Percentiles rank a stretch among this genome's conserved stretches.
These are phyloP conservation scores for Favolaschia claudopus DNA, from an alignment of 768 basidiomycete genomes.

Conservation along the genomic window DNA sequence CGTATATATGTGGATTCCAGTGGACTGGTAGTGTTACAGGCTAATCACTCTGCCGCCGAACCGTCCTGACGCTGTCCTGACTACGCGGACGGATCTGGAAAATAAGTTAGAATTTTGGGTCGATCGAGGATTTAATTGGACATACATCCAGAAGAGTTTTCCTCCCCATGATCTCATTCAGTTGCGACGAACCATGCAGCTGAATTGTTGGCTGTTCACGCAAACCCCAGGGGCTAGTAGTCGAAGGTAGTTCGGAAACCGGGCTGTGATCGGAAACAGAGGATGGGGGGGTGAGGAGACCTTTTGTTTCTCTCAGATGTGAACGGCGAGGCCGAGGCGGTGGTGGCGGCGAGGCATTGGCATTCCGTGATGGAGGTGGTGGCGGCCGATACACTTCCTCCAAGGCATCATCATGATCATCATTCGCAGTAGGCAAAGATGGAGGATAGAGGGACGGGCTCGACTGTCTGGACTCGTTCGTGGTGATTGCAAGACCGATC, in stretches of 20 bases:
- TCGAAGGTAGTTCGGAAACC: slow-evolving; percentile 15
- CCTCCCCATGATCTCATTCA: slow-evolving; percentile 33
- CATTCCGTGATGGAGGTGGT: not conserved
- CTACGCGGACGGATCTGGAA: slow-evolving; percentile 39
- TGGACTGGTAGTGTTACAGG: not conserved
- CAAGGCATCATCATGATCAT: slow-evolving; percentile 34
- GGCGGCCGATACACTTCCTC: slow-evolving; percentile 23
- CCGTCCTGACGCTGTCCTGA: slow-evolving; percentile 1
- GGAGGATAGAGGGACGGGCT: slow-evolving; percentile 61
- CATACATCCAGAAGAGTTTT: slow-evolving; percentile 49
- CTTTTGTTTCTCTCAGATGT: slow-evolving; percentile 28
- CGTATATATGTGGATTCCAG: not conserved
- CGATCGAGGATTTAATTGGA: not conserved
- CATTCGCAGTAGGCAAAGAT: slow-evolving; percentile 47
- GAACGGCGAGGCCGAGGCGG: slow-evolving; percentile 39
- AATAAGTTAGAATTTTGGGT: not conserved
- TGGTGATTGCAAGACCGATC: slow-evolving; percentile 32
- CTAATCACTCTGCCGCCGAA: not conserved
- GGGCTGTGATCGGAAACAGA: slow-evolving; percentile 45
- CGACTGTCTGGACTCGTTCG: slow-evolving; percentile 37
- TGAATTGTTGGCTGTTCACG: slow-evolving; percentile 1
- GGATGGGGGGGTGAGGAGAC: slow-evolving; percentile 50
- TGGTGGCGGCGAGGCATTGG: slow-evolving; percentile 25
- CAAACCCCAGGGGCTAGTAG: slow-evolving; percentile 9
- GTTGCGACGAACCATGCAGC: slow-evolving; percentile 3